Evolutionary conservation across 352 stramenopile genomes (phyloP), one percentile per base, ranked within the genome.

Genomic region (Thraustotheca clavata): DNA sequence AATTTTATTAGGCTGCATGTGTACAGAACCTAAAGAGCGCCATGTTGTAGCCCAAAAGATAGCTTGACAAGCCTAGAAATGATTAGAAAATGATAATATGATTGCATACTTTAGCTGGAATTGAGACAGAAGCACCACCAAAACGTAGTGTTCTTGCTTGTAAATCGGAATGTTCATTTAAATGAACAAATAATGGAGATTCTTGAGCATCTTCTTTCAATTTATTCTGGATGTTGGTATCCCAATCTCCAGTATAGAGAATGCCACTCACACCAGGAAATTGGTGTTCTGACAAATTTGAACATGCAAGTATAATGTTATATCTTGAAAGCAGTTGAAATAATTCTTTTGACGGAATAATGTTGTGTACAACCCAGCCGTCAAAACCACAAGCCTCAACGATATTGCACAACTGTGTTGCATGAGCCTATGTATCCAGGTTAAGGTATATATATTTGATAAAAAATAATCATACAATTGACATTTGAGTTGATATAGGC

Each of bases 41-140:
- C 57, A 65, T 16, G 46, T 65, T 3, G 33, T 22, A 12, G 36
- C 9, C 57, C 57, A 65, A 32, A 65, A 65, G n/a, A 32, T 12
- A 38, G 39, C 57, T 5, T 54, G 12, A 9, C n/a, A 41, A 11
- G 39, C 57, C 24, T 50, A 22, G 39, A 22, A 26, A 31, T 33
- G 2, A 7, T 18, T 52, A 14, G 7, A 50, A n/a, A 18, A 49
- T 22, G 26, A 38, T 27, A 11, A 27, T 27, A 20, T 4, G 5
- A 57, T 2, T 24, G 2, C 7, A 39, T 33, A 62, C 55, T 2
- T 38, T 49, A 5, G 22, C 29, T 24, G 31, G 18, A 3, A 65
- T 27, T 27, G 35, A 65, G 6, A 65, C 11, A 1, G 57, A 52
- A 20, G 46, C 57, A 22, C 47, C 57, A n/a, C 41, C 41, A 32